These are phyloP conservation scores for Citrus australasica DNA, from an alignment of 345 rosid species.

Conservation along the genomic window DNA sequence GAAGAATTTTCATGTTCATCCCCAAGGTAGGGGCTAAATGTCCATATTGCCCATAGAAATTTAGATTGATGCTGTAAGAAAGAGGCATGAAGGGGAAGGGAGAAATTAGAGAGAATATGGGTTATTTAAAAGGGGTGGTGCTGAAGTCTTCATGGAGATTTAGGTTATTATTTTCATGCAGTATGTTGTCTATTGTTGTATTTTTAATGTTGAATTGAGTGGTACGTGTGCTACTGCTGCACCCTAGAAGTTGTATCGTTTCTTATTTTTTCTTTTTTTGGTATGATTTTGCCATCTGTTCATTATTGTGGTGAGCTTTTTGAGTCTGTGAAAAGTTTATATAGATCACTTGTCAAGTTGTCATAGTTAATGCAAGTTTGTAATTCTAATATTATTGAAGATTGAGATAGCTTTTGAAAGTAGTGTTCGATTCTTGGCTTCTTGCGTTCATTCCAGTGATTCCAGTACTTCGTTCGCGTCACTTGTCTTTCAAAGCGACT, in stretches of 20 bases:
- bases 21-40: constrained; percentile 12
- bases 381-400: constrained; percentile 18
- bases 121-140: neutral
- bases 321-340: constrained; percentile 17
- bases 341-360: constrained; percentile 1
- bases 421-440: neutral
- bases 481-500: neutral
- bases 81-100: neutral
- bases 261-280: neutral
- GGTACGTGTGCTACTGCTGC: constrained; percentile 7
- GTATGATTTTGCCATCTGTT: constrained; percentile 24
- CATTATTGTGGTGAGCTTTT: constrained; percentile 17
- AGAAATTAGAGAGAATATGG: neutral
- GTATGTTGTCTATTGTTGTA: constrained; percentile 3
- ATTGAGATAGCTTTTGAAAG: neutral
- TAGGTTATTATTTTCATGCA: constrained; percentile 5
- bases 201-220: constrained; percentile 17
- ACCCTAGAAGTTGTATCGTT: constrained; percentile 21
- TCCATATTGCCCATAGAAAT: constrained; percentile 9
- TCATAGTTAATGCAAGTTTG: constrained; percentile 11
- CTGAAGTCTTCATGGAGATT: constrained; percentile 6
- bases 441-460: neutral
- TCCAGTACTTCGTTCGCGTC: neutral
- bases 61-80: neutral
- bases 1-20: neutral